phyloP scores from a whole-genome alignment of 768 basidiomycete species.

The Russula abietina region DNA sequence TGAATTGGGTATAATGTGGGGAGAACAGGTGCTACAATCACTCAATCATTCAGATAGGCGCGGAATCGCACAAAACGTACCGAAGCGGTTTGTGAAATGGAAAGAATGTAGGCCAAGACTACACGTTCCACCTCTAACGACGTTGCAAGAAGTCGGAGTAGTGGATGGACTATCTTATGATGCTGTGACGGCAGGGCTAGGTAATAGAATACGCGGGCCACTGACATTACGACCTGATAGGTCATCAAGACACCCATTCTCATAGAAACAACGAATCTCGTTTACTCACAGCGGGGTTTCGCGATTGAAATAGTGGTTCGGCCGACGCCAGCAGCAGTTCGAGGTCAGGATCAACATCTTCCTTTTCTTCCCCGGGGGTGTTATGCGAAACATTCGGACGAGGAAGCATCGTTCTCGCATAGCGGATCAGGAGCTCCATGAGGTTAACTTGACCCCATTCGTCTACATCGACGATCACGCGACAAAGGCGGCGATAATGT shows the following conservation, averaged over 20 bases:
- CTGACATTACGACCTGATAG: slow-evolving; percentile 72
- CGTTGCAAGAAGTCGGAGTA: slow-evolving; percentile 63
- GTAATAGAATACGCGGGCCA: slow-evolving; percentile 68
- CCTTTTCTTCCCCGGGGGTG: slow-evolving; percentile 33
- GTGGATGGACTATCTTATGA: slow-evolving; percentile 56
- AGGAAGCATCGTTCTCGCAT: slow-evolving; percentile 78
- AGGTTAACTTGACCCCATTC: slow-evolving; percentile 93
- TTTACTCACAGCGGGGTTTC: slow-evolving; percentile 74
- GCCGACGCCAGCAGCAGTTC: slow-evolving; percentile 64
- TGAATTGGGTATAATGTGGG: slow-evolving; percentile 57
- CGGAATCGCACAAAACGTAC: slow-evolving; percentile 39
- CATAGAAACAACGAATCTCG: not conserved
- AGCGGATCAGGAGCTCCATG: slow-evolving; percentile 71
- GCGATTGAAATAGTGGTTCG: slow-evolving; percentile 76
- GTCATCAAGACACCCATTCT: not conserved
- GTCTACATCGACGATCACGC: slow-evolving; percentile 82
- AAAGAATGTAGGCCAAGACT: slow-evolving; percentile 61
- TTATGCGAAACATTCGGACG: slow-evolving; percentile 42
- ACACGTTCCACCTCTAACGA: slow-evolving; percentile 73
- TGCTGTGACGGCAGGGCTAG: slow-evolving; percentile 52
- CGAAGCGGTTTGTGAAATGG: slow-evolving; percentile 58
- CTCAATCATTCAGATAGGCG: not conserved
- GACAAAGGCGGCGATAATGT: slow-evolving; percentile 81
- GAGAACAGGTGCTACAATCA: slow-evolving; percentile 53
- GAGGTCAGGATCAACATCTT: slow-evolving; percentile 73